These are phyloP conservation scores for Heritiera fomes DNA, from an alignment of 345 rosid species.

Conservation along the genomic window DNA sequence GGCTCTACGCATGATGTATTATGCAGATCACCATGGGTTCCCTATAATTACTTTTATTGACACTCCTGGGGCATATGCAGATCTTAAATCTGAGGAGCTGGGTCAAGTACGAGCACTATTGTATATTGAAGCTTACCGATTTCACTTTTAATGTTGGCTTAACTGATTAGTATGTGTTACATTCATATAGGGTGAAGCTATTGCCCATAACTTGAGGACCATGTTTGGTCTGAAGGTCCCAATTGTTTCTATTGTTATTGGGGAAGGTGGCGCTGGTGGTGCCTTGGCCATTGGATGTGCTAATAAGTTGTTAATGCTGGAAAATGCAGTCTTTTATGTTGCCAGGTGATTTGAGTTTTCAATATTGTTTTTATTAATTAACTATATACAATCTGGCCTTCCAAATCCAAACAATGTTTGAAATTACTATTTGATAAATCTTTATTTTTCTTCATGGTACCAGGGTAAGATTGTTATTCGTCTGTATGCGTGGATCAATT, in stretches of 20 bases:
- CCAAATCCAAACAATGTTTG: background rate
- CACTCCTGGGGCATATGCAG: conserved; percentile 87
- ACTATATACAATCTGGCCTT: background rate
- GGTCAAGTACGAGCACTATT: conserved; percentile 55
- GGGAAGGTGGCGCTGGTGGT: conserved; percentile 99
- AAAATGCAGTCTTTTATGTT: conserved; percentile 93
- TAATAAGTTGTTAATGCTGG: conserved; percentile 90
- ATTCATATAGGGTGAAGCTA: conserved; percentile 85
- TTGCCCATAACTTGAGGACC: conserved; percentile 89
- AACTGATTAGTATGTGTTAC: conserved; percentile 25
- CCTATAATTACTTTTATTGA: conserved; percentile 81
- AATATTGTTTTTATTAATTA: conserved; percentile 4
- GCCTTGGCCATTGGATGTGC: conserved; percentile 98
- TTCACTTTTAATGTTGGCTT: conserved; percentile 19
- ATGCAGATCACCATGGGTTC: conserved; percentile 83
- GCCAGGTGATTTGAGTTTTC: conserved; percentile 64
- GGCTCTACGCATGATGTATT: conserved; percentile 84
- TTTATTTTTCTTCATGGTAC: conserved; percentile 9
- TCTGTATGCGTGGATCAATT: background rate
- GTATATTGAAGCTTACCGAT: conserved; percentile 9
- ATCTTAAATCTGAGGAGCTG: conserved; percentile 71
- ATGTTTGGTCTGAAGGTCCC: conserved; percentile 99
- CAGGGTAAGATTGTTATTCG: background rate
- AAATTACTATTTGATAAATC: background rate
- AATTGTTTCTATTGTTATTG: conserved; percentile 84